Conservation (phyloP, 768 basidiomycete species). For the Multifurca ochricompacta region DNA sequence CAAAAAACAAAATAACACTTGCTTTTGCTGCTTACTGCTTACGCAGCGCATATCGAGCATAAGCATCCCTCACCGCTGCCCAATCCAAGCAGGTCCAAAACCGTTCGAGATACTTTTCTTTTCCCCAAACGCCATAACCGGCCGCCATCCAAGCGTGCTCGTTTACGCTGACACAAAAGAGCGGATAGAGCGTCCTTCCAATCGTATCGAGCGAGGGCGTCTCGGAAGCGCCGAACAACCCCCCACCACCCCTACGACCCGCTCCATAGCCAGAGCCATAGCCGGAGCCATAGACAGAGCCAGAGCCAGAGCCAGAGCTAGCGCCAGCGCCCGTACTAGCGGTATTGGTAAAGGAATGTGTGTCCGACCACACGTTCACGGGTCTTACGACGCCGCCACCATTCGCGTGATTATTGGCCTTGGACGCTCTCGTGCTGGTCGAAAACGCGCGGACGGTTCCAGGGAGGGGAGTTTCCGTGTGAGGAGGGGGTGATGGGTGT, state of each 20-base stretch:
- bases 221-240: background rate
- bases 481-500: background rate
- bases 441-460: constrained; percentile 12
- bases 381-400: background rate
- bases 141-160: constrained; percentile 84
- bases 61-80: constrained; percentile 42
- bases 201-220: constrained; percentile 21
- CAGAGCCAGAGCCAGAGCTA: no score
- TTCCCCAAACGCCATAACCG: constrained; percentile 86
- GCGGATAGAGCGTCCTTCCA: constrained; percentile 59
- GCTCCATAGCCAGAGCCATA: background rate
- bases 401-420: no score
- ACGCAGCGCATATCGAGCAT: constrained; percentile 1
- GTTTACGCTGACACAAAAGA: constrained; percentile 72
- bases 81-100: constrained; percentile 85
- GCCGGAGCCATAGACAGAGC: no score
- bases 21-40: no score
- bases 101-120: constrained; percentile 74
- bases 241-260: background rate
- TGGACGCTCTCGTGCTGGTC: background rate
- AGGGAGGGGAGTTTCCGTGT: no score
- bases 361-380: background rate
- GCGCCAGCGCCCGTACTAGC: no score
- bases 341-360: no score
- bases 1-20: no score